Base-by-base conservation (phyloP, 768 basidiomycete genomes). In the Trametes coccinea region DNA sequence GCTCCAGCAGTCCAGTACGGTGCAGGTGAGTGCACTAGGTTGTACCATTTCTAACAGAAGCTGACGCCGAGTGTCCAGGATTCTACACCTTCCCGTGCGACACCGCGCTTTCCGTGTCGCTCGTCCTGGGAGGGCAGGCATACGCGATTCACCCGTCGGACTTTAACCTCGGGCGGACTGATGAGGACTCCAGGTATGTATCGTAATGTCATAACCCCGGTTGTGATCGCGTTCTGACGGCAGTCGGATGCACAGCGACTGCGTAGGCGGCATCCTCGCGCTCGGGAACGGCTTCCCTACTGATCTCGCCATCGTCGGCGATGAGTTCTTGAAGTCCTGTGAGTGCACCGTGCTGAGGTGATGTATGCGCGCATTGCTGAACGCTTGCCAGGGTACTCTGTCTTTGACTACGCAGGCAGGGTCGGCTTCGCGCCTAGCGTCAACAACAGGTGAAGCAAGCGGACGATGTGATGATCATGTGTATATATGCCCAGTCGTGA, bases 251-350 rank as follows among this genome's bases (percentile, higher is more conserved):
- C n/a, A 22, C 60, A 84, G 81, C 6, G 76, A 79, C 44, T 88
- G 86, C 69, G 74, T 88, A 3, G 85, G 82, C 5, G 84, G 81
- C 4, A 77, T 90, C 33, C 64, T 87, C 30, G 77, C 78, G 0
- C 67, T 83, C 1, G 79, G 73, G 8, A 30, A 74, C 60, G 74
- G 76, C 13, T 79, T 86, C 68, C 80, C 84, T 14, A 56, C 75
- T 37, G 75, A 84, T 68, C 73, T 90, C 29, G 81, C 82, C 13
- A 84, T 89, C 71, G 77, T 89, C 55, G 87, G 84, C 1, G 86
- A 82, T 69, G 81, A 79, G 65, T 88, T 89, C 67, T 69, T 88
- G 48, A 89, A 89, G 74, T 86, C 83, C 9, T 89, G 88, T 85
- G 61, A 69, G 84, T 75, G 43, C 7, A 30, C 52, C 30, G 17